These are phyloP conservation scores for Ascochyta fabae DNA, from an alignment of 2,329 filamentous ascomycete genomes.

Conservation along the genomic window DNA sequence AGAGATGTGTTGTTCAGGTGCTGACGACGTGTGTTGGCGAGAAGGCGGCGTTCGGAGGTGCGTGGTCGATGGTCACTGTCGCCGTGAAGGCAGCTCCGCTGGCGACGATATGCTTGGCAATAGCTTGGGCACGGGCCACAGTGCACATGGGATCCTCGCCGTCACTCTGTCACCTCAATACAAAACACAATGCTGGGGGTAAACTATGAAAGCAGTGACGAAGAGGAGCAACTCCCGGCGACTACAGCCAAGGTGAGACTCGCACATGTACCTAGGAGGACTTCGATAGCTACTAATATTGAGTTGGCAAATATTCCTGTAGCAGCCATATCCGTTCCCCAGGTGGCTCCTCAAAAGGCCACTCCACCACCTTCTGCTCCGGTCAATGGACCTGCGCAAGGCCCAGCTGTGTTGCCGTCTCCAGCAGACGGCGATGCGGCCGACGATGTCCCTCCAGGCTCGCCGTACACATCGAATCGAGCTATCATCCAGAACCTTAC, in stretches of 20 bases:
- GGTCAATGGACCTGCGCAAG: slow-evolving; percentile 37
- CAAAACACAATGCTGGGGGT: slow-evolving; percentile 50
- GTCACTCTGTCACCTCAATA: slow-evolving; percentile 3
- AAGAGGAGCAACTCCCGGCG: slow-evolving; percentile 51
- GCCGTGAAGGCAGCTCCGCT: slow-evolving; percentile 40
- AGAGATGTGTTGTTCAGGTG: not conserved
- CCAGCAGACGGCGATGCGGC: slow-evolving; percentile 20
- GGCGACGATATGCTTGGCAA: slow-evolving; percentile 18
- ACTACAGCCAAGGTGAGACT: slow-evolving; percentile 49
- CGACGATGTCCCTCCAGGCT: slow-evolving; percentile 50
- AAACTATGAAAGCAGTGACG: slow-evolving; percentile 55
- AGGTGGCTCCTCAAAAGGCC: slow-evolving; percentile 13
- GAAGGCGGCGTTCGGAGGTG: slow-evolving; percentile 26
- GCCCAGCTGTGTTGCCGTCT: slow-evolving; percentile 33
- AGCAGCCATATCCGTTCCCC: slow-evolving; percentile 20
- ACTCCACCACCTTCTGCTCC: slow-evolving; percentile 19
- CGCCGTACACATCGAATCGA: slow-evolving; percentile 72
- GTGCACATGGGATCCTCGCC: not conserved
- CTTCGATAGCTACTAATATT: slow-evolving; percentile 58
- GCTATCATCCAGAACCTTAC: slow-evolving; percentile 73
- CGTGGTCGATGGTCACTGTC: slow-evolving; percentile 22
- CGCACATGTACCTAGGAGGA: slow-evolving; percentile 31
- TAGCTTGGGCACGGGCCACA: slow-evolving; percentile 9
- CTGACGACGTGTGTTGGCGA: not conserved
- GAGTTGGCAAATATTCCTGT: slow-evolving; percentile 36